phyloP scores from a whole-genome alignment of 768 basidiomycete genomes.

The Calocybe gangraenosa region DNA sequence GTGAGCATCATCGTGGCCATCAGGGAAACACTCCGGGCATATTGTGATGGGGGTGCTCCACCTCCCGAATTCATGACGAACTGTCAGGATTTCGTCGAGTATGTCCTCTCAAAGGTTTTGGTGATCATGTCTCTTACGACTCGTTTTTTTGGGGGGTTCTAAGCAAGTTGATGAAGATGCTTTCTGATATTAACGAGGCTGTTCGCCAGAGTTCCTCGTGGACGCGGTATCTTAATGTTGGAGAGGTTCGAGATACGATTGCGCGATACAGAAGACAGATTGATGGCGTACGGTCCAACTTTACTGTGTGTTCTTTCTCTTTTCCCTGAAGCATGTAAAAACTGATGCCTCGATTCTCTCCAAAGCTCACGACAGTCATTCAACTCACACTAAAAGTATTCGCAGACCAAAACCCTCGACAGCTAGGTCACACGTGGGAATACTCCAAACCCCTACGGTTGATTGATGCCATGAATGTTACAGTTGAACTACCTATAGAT shows the following conservation, averaged over 20 bases:
- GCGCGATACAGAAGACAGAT: slow-evolving; percentile 4
- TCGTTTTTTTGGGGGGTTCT: neutral
- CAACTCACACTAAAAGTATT: neutral
- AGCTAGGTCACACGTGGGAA: slow-evolving; percentile 8
- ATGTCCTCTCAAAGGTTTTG: neutral
- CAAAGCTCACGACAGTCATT: slow-evolving; percentile 2
- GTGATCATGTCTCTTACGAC: neutral
- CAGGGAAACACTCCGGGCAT: slow-evolving; percentile 3
- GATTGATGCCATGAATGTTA: slow-evolving; percentile 11
- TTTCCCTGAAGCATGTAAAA: neutral
- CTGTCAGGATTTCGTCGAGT: slow-evolving; percentile 8
- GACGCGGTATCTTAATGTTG: slow-evolving; percentile 1
- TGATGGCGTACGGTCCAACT: slow-evolving; percentile 4
- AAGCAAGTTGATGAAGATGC: slow-evolving; percentile 3
- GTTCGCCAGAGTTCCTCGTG: slow-evolving; percentile 3
- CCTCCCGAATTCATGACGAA: neutral
- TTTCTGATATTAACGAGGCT: neutral
- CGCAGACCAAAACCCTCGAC: neutral
- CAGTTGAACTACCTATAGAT: slow-evolving; percentile 3
- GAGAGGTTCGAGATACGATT: slow-evolving; percentile 1
- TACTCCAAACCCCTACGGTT: slow-evolving; percentile 3
- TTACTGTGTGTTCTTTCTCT: neutral
- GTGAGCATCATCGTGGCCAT: slow-evolving; percentile 3
- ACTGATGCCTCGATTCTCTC: neutral
- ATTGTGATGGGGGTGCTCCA: neutral